phyloP scores from a whole-genome alignment of 306 rosid species.

The Cicer pinnatifidum region DNA sequence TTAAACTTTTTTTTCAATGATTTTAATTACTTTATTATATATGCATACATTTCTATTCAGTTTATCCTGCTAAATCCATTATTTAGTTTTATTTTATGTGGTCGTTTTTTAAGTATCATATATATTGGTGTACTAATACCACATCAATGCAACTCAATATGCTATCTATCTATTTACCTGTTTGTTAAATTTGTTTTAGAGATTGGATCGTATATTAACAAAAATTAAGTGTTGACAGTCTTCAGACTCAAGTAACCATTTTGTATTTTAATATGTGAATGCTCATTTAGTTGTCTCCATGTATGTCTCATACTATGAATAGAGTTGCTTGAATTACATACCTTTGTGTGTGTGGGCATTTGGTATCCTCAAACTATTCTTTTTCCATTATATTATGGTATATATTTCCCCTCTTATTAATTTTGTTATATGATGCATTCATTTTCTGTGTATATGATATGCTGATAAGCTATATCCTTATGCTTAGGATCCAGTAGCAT shows the following conservation, averaged over 20 bases:
- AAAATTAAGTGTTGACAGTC: neutral
- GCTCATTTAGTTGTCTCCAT: conserved; percentile 24
- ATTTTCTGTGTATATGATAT: conserved; percentile 1
- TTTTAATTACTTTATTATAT: neutral
- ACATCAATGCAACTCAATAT: neutral
- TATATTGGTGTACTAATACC: neutral
- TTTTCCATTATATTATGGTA: neutral
- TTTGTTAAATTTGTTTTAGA: conserved; percentile 15
- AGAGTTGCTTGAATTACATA: neutral
- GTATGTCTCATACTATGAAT: neutral
- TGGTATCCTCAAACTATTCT: conserved; percentile 25
- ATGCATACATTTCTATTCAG: neutral
- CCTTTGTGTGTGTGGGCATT: conserved; percentile 19
- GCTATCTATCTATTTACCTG: neutral
- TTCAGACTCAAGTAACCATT: neutral
- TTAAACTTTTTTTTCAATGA: neutral
- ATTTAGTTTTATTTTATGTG: neutral
- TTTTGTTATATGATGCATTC: conserved; percentile 8
- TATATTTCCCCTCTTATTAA: neutral
- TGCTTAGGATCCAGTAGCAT: conserved; percentile 29
- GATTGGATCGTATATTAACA: neutral
- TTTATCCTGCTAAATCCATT: neutral
- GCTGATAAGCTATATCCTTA: neutral
- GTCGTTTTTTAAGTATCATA: no score
- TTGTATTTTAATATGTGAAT: conserved; percentile 10